Conservation (phyloP, 306 rosid species). For the Carpinus fangiana region DNA sequence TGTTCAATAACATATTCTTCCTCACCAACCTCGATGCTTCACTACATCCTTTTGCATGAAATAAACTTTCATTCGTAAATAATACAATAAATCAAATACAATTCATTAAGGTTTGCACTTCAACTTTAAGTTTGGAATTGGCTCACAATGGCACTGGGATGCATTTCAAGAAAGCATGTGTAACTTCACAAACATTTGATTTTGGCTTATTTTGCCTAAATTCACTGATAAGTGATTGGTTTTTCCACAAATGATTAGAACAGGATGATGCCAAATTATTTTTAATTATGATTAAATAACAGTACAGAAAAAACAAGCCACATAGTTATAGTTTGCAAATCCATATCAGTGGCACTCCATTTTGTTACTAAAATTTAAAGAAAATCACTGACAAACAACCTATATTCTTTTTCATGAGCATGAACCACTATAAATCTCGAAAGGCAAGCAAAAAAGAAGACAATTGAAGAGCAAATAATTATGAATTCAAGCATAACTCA, state of each 20-base stretch:
- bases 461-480: neutral
- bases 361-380: neutral
- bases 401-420: neutral
- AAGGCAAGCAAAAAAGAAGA: neutral
- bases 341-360: neutral
- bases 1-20: neutral
- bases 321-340: neutral
- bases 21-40: neutral
- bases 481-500: slow-evolving; percentile 28
- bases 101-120: neutral
- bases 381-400: neutral
- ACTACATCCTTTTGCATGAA: neutral
- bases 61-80: neutral
- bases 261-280: neutral
- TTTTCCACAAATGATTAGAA: neutral
- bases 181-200: neutral
- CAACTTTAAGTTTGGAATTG: neutral
- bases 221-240: neutral
- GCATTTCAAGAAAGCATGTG: neutral
- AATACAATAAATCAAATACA: neutral
- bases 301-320: neutral
- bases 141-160: neutral
- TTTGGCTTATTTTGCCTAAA: neutral
- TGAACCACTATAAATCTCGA: neutral
- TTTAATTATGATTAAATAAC: neutral